A percentile compares a stretch with the other conserved stretches of the same genome.
Conservation (phyloP, 306 rosid species). For the Begonia loranthoides region DNA sequence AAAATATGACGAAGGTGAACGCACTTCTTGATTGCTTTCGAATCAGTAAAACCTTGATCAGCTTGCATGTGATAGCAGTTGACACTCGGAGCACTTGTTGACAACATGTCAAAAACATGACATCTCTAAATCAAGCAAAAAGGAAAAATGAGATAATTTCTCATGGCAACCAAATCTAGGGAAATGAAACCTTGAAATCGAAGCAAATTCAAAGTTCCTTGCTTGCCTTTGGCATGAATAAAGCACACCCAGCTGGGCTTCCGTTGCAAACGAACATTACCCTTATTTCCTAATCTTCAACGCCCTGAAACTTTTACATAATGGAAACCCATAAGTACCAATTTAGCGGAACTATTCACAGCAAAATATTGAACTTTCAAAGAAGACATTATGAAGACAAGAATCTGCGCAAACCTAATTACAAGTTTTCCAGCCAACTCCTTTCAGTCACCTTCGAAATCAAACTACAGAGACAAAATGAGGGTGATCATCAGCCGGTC, state of each 20-base stretch:
- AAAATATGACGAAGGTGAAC: constrained; percentile 7
- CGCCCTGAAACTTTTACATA: too few relatives aligned
- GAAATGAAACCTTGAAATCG: not conserved
- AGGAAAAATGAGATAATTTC: not conserved
- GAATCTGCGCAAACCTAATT: too few relatives aligned
- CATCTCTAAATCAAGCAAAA: constrained; percentile 11
- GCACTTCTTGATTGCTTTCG: constrained; percentile 37
- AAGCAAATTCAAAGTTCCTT: constrained; percentile 5
- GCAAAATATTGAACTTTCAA: too few relatives aligned
- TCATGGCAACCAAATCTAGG: not conserved
- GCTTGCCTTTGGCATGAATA: constrained; percentile 15
- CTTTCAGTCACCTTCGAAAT: too few relatives aligned
- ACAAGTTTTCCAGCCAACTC: too few relatives aligned
- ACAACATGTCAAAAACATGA: constrained; percentile 4
- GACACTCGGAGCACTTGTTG: not conserved
- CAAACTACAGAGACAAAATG: too few relatives aligned
- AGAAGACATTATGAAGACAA: too few relatives aligned
- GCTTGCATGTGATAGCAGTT: constrained; percentile 21
- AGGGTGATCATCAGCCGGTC: too few relatives aligned
- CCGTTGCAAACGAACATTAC: constrained; percentile 6
- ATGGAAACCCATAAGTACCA: too few relatives aligned
- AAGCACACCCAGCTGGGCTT: constrained; percentile 6
- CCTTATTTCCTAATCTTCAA: not conserved
- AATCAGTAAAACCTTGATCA: constrained; percentile 11
- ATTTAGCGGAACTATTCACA: too few relatives aligned